Evolutionary conservation across 1,284 basidiomycete species (phyloP), one percentile per base, ranked within the genome.

Genomic region (Afroboletus lepidellus): DNA sequence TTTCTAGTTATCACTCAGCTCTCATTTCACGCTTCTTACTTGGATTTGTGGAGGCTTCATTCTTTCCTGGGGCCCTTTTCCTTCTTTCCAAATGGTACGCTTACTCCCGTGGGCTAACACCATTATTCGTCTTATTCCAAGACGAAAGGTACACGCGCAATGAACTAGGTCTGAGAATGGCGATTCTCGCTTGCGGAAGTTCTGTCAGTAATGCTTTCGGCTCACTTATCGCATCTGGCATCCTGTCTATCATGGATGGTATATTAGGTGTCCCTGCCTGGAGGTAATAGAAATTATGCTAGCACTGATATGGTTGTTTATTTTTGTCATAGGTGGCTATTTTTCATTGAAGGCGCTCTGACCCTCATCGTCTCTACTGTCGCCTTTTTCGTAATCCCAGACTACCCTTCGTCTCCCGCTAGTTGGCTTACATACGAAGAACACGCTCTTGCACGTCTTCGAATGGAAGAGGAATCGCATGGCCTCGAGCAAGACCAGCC

Each of bases 221-320:
- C 23, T 23, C 38, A 24, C 38, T 39, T 12, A 16, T 24, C 21
- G 38, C 38, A 24, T 39, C 38, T 13, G 38, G 21, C 8, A 39
- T 39, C 23, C 13, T 39, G 7, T 39, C 38, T 23, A n/a, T 24
- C 5, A 39, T 39, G 38, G 38, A 90, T 92, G 87, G 85, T 6
- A 75, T 74, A 45, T 69, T 85, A 2, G 89, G 90, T 0, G 78
- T 83, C 48, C 72, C 85, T 1, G 89, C 88, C 3, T 94, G 91
- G 91, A 73, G 86, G 78, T 81, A 34, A 49, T 39, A 34, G 12
- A 18, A 60, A 57, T 51, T 32, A 55, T 13, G 16, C 8, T 39
- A 27, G 15, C 20, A 21, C 13, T 2, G 11, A 41, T 15, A 15
- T 13, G 5, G 21, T 39, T 16, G 8, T 44, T 53, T 20, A 55